phyloP scores from a whole-genome alignment of 352 stramenopile genomes.

The Globisporangium lucens region DNA sequence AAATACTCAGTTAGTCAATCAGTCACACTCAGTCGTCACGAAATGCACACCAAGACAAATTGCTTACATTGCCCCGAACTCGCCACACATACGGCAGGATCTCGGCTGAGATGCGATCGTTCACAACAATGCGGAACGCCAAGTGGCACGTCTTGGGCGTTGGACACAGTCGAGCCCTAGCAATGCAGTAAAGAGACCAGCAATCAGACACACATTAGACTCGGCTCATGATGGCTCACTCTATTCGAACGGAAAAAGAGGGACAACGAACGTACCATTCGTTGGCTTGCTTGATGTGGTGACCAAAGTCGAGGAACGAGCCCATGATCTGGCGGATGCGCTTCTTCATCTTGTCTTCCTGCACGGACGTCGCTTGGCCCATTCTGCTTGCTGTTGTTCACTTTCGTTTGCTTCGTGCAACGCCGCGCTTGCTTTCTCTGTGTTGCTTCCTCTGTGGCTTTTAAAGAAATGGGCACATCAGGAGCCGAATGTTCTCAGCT shows the following conservation, averaged over 20 bases:
- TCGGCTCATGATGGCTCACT: background rate
- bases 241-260: conserved; percentile 2
- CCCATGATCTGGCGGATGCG: conserved; percentile 65
- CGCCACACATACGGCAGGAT: conserved; percentile 74
- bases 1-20: background rate
- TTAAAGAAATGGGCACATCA: conserved; percentile 17
- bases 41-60: background rate
- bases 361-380: conserved; percentile 64
- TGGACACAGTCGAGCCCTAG: conserved; percentile 59
- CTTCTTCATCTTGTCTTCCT: conserved; percentile 76
- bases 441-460: conserved; percentile 5
- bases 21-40: background rate
- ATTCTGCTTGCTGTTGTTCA: conserved; percentile 23
- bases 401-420: background rate
- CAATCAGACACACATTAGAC: background rate
- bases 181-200: background rate
- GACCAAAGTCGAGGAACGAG: conserved; percentile 67
- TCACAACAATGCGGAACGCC: conserved; percentile 71
- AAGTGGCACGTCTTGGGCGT: conserved; percentile 77
- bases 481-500: background rate
- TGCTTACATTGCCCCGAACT: conserved; percentile 56
- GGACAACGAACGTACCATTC: conserved; percentile 47
- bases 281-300: conserved; percentile 72
- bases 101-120: conserved; percentile 53
- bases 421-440: background rate